phyloP scores from a whole-genome alignment of 345 rosid species.

The Moricandia moricandioides region DNA sequence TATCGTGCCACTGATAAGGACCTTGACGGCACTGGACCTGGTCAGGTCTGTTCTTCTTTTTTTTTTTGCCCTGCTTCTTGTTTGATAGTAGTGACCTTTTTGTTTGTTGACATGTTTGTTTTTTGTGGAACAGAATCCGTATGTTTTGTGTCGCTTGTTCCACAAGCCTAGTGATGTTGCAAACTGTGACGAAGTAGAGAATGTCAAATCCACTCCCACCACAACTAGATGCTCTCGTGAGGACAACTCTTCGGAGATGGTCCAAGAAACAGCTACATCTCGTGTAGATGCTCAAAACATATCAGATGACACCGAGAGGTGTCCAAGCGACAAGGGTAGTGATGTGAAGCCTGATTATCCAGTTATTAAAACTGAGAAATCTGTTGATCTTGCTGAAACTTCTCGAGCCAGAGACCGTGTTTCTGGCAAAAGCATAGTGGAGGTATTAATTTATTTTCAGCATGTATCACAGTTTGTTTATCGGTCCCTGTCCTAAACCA shows the following conservation, averaged over 20 bases:
- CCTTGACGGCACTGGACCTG: constrained; percentile 75
- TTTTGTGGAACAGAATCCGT: constrained; percentile 50
- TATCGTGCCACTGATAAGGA: constrained; percentile 72
- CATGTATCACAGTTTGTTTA: not conserved
- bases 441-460: constrained; percentile 40
- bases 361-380: constrained; percentile 13
- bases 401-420: constrained; percentile 55
- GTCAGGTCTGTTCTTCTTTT: constrained; percentile 51
- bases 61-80: not conserved
- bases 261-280: constrained; percentile 51
- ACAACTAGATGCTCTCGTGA: constrained; percentile 58
- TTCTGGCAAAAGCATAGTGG: constrained; percentile 36
- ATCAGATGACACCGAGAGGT: constrained; percentile 35
- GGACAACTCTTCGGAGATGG: constrained; percentile 60
- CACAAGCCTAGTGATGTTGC: constrained; percentile 55
- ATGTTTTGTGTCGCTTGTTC: constrained; percentile 82
- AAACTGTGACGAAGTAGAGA: constrained; percentile 56
- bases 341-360: constrained; percentile 35
- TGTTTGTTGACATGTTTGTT: not conserved
- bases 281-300: constrained; percentile 23
- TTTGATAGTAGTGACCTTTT: not conserved
- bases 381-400: constrained; percentile 45
- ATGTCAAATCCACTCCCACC: constrained; percentile 49
- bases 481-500: not conserved
- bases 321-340: constrained; percentile 38